Conservation (phyloP, 306 rosid species). For the Cotoneaster glaucophyllus region DNA sequence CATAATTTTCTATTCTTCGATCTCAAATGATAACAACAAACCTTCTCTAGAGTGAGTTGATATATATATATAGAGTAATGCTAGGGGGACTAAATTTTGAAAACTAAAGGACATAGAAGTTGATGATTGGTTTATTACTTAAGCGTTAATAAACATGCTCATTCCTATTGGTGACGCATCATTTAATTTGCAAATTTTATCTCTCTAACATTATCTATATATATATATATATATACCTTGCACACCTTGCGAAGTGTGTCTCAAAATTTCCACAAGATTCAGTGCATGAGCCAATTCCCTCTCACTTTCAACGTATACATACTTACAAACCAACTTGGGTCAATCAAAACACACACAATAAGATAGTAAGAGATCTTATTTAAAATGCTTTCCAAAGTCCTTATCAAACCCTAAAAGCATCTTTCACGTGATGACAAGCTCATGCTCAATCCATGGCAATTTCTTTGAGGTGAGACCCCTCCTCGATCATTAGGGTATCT, state of each 20-base stretch:
- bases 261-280: conserved; percentile 16
- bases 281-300: conserved; percentile 20
- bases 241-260: background rate
- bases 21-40: too few species aligned
- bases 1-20: too few species aligned
- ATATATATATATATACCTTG: background rate
- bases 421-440: conserved; percentile 70
- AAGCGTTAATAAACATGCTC: too few species aligned
- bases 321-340: conserved; percentile 18
- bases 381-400: conserved; percentile 28
- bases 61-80: too few species aligned
- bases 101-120: too few species aligned
- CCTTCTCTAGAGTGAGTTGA: too few species aligned
- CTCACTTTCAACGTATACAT: conserved; percentile 13
- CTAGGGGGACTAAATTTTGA: too few species aligned
- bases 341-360: conserved; percentile 27
- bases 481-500: conserved; percentile 41
- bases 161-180: too few species aligned
- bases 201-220: too few species aligned
- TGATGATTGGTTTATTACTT: too few species aligned
- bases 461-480: conserved; percentile 29
- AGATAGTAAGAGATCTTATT: conserved; percentile 24
- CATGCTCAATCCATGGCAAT: conserved; percentile 31
- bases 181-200: too few species aligned
- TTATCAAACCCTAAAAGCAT: conserved; percentile 37